Evolutionary conservation across 371 early-diverging fungal species (phyloP), one percentile per base, ranked within the genome.

Genomic region (Mortierella sp.): DNA sequence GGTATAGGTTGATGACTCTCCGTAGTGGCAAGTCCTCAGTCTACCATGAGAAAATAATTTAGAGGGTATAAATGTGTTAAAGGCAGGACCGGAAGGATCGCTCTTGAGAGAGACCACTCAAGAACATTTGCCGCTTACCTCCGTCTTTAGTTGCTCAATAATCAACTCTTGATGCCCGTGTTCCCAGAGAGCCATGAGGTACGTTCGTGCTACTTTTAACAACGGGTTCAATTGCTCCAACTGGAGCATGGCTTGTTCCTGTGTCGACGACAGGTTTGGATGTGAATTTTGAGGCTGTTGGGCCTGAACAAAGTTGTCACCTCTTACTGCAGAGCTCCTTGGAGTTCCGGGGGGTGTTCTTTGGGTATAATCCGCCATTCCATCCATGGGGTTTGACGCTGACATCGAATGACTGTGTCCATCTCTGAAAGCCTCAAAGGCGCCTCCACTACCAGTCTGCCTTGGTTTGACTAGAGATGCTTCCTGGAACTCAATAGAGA

Each of bases 161-260:
- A 89, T 79, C 0, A 68, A 52, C 12, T 75, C 73, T 11, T 77
- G 82, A 23, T 79, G 81, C 0, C 84, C 85, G 1, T 64, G 55
- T 11, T 77, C 70, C 88, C 88, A 89, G 37, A 84, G 80, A 4
- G 70, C 74, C 44, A 81, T 70, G 29, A 87, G 63, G 23, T 84
- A 86, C 0, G 55, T 37, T 6, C 80, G 62, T 30, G 74, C 66
- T 4, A 29, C 62, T n/a, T 66, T 66, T 12, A 79, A 29, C 4
- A 64, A 47, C 19, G 70, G 70, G 37, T 57, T 70, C 1, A 60
- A 26, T 19, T 58, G 62, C 28, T 73, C 80, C 37, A 67, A 9
- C 9, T 37, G 37, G 9, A 37, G 37, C 37, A 37, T 37, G 37
- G 50, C 16, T 14, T 57, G 37, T 4, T 48, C 63, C 12, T 21